Conservation (phyloP, 768 basidiomycete species). For the Mycena latifolia region DNA sequence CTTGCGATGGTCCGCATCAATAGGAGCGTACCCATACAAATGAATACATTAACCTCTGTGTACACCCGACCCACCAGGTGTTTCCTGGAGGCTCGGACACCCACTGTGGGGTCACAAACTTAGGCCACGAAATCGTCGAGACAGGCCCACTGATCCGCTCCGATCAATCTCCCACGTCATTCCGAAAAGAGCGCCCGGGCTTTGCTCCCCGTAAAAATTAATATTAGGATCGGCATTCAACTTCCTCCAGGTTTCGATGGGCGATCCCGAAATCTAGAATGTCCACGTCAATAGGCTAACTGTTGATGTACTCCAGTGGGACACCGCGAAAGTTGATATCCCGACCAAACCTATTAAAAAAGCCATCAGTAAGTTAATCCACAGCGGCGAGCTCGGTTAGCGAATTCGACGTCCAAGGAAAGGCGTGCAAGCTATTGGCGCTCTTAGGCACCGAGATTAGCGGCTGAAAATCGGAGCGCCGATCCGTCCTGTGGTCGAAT, state of each 20-base stretch:
- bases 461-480: too few relatives aligned
- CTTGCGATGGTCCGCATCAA: background rate
- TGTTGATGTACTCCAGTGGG: too few relatives aligned
- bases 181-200: constrained; percentile 14
- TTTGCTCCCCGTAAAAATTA: background rate
- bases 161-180: constrained; percentile 14
- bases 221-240: constrained; percentile 10
- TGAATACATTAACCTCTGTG: too few relatives aligned
- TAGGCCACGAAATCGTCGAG: too few relatives aligned
- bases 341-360: too few relatives aligned
- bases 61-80: too few relatives aligned
- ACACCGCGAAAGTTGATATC: too few relatives aligned
- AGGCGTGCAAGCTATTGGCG: background rate
- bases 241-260: constrained; percentile 2
- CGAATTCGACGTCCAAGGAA: background rate
- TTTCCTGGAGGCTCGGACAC: too few relatives aligned
- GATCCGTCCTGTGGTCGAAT: too few relatives aligned
- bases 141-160: too few relatives aligned
- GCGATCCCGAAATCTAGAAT: constrained; percentile 27
- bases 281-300: constrained; percentile 8
- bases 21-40: background rate
- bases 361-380: background rate
- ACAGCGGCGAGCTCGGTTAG: background rate
- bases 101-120: too few relatives aligned
- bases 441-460: too few relatives aligned